phyloP scores from a whole-genome alignment of 305 asterid genomes.

The Galium porrigens region DNA sequence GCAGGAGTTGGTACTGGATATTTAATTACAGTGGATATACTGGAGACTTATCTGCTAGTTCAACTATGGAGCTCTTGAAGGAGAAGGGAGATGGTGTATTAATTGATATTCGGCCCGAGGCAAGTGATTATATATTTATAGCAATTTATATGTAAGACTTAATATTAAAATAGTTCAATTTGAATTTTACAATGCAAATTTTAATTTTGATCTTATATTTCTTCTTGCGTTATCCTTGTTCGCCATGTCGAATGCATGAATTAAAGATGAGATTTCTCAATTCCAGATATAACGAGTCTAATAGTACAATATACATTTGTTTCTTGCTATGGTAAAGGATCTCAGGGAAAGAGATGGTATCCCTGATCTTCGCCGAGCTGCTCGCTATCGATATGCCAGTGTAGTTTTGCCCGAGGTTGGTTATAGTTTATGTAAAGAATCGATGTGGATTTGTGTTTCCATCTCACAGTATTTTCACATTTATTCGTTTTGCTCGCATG shows the following conservation, averaged over 20 bases:
- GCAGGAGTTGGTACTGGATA: conserved; percentile 84
- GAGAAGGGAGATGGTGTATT: conserved; percentile 56
- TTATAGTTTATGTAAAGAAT: neutral
- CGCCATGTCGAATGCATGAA: neutral
- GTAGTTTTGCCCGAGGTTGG: conserved; percentile 67
- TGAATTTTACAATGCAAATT: neutral
- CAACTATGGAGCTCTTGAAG: conserved; percentile 57
- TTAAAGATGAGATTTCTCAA: neutral
- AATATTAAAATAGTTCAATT: neutral
- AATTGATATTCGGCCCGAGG: conserved; percentile 89
- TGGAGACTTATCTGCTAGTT: conserved; percentile 66
- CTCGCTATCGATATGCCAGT: conserved; percentile 62
- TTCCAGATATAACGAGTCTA: neutral
- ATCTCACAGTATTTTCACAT: neutral
- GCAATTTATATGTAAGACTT: conserved; percentile 17
- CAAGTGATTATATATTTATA: conserved; percentile 35
- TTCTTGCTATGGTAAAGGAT: conserved; percentile 39
- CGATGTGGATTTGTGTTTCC: neutral
- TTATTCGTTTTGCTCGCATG: conserved; percentile 2
- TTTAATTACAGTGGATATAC: conserved; percentile 79
- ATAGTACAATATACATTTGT: conserved; percentile 10
- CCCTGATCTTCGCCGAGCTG: conserved; percentile 82
- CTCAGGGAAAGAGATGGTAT: conserved; percentile 83
- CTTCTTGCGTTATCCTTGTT: neutral
- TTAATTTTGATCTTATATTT: neutral